Base-by-base conservation (phyloP, 257 asterid species). In the Agastache rugosa region DNA sequence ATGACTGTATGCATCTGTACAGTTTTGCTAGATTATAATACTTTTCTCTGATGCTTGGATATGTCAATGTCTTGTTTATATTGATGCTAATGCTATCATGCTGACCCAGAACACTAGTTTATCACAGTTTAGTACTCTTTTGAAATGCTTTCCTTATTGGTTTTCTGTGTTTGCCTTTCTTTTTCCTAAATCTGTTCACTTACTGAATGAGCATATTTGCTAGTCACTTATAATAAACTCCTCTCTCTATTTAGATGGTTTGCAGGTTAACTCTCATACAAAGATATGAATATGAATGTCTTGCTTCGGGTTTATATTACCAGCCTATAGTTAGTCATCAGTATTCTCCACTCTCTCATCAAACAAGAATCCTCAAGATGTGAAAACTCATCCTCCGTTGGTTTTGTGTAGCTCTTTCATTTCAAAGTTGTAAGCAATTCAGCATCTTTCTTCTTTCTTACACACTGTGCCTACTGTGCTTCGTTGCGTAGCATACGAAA, bases 351-450 rank as follows among this genome's bases (percentile, higher is more conserved):
- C 23, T 56, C 27, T 11, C 55, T 29, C 14, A 45, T 29, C 66
- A 53, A 39, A 19, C 51, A 42, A 20, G 17, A 44, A 31, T 5
- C 41, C 34, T 41, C 31, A 15, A 58, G 29, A 25, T 37, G n/a
- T 39, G 39, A 44, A 12, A 62, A 37, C 44, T 63, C 42, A 23
- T 69, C 23, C 7, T 44, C 25, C 19, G 48, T 8, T 15, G 39
- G 16, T 42, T 39, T 47, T 10, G 16, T 15, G 55, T 35, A 0
- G 8, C 37, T 14, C 23, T 17, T 56, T 41, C 19, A 6, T 27
- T 35, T 58, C 44, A 20, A 54, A 61, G 48, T 50, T 59, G 75
- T 35, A 76, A 58, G 54, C 66, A 62, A 23, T 29, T 45, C 61
- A n/a, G 10, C 59, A 45, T 73, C 41, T 51, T 51, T 12, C 54